Percentiles rank a stretch among this genome's conserved stretches.
phyloP scores from a whole-genome alignment of 345 rosid species.

The Pelargonium nanum region DNA sequence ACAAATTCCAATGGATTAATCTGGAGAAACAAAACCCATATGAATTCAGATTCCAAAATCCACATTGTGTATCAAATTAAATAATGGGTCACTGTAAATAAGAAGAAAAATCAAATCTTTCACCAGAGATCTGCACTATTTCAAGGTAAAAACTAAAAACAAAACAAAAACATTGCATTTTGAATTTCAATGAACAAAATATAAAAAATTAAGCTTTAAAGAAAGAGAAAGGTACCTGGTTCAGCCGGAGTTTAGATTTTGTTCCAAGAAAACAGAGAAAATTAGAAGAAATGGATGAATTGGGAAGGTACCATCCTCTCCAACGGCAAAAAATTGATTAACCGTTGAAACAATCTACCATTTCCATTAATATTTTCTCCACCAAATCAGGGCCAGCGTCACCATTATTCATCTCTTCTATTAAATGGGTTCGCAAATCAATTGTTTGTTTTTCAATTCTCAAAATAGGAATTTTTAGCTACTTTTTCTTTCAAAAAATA shows the following conservation, averaged over 20 bases:
- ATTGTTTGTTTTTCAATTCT: too few species aligned
- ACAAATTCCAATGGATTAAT: too few species aligned
- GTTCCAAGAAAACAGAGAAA: too few species aligned
- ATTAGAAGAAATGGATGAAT: background rate
- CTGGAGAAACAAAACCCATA: background rate
- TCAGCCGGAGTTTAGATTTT: background rate
- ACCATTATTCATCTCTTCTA: too few species aligned
- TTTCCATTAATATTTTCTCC: background rate
- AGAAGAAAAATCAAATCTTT: background rate
- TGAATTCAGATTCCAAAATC: background rate
- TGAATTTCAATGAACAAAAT: too few species aligned
- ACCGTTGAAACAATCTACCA: constrained; percentile 23
- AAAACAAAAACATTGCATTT: too few species aligned
- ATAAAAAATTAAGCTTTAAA: too few species aligned
- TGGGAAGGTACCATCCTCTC: background rate
- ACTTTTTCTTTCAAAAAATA: too few species aligned
- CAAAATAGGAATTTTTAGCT: too few species aligned
- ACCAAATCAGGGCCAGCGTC: background rate
- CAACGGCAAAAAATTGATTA: constrained; percentile 6
- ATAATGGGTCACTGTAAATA: background rate
- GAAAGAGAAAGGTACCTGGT: background rate
- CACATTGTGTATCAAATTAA: background rate
- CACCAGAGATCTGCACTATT: too few species aligned
- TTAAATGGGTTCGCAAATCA: too few species aligned
- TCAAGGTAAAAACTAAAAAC: too few species aligned